Evolutionary conservation across 768 basidiomycete genomes (phyloP).

Genomic region (Mycena galopus): DNA sequence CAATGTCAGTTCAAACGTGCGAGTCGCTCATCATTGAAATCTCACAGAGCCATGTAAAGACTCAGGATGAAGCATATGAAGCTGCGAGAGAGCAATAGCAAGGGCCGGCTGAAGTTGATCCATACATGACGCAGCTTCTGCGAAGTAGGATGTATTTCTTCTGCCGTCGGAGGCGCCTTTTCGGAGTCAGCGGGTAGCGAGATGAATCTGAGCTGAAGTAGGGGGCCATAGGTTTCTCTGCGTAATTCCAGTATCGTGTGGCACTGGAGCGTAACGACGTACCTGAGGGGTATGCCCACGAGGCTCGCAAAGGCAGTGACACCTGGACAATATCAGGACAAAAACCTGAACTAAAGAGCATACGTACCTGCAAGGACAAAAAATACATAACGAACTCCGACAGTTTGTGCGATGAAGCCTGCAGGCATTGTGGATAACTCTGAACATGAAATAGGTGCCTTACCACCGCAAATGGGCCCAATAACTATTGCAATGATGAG

Average conservation of each 20-base stretch:
- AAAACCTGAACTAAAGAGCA: neutral
- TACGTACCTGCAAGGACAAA: conserved; percentile 58
- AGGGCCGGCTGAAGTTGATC: conserved; percentile 71
- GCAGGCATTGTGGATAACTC: neutral
- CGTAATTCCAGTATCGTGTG: neutral
- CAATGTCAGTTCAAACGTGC: no score
- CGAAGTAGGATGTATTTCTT: neutral
- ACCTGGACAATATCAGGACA: conserved; percentile 38
- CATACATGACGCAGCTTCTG: conserved; percentile 61
- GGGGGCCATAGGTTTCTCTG: conserved; percentile 80
- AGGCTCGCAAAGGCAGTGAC: no score
- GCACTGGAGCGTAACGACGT: neutral
- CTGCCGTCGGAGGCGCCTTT: conserved; percentile 45
- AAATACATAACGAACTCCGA: conserved; percentile 75
- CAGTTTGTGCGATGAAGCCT: conserved; percentile 68
- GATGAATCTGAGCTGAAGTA: conserved; percentile 67
- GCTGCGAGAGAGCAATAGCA: conserved; percentile 69
- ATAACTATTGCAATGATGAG: conserved; percentile 49
- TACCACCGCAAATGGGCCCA: conserved; percentile 72
- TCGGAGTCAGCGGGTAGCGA: conserved; percentile 58
- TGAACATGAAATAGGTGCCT: neutral
- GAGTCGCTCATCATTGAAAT: conserved; percentile 53
- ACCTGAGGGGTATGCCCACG: conserved; percentile 70
- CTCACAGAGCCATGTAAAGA: conserved; percentile 79
- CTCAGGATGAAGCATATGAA: conserved; percentile 80